Percentiles rank a stretch among this genome's conserved stretches.
phyloP scores from a whole-genome alignment of 1,284 basidiomycete species.

The Ustilago xerochloae region DNA sequence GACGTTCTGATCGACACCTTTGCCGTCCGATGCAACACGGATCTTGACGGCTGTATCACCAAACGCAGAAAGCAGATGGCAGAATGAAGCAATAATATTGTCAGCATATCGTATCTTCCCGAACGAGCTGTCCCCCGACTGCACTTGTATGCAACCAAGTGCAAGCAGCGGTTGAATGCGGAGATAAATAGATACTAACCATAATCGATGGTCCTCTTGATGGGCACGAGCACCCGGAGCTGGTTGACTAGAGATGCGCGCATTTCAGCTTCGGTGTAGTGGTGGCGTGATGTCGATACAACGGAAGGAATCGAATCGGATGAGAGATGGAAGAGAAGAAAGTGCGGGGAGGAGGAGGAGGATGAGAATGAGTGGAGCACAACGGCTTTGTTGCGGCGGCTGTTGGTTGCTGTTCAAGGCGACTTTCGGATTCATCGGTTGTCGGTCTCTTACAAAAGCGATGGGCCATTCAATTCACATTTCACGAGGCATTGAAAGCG shows the following conservation, averaged over 20 bases:
- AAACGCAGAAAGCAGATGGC: not conserved
- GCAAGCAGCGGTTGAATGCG: not conserved
- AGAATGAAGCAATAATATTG: not conserved
- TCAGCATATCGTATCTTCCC: not conserved
- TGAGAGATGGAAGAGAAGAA: conserved; percentile 2
- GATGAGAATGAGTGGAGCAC: not conserved
- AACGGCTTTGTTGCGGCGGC: not conserved
- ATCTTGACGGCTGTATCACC: conserved; percentile 65
- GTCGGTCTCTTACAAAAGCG: conserved; percentile 40
- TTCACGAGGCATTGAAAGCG: conserved; percentile 23
- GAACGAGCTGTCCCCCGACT: no score
- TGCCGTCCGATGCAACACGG: conserved; percentile 66
- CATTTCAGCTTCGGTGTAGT: conserved; percentile 33
- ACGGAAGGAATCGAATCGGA: not conserved
- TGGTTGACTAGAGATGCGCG: conserved; percentile 65
- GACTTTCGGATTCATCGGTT: conserved; percentile 43
- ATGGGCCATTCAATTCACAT: conserved; percentile 9
- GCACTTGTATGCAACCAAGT: not conserved
- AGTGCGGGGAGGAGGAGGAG: conserved; percentile 2
- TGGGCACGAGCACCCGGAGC: conserved; percentile 65
- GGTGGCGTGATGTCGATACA: conserved; percentile 1
- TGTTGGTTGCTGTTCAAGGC: not conserved
- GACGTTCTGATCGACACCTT: conserved; percentile 67
- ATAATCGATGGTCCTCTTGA: conserved; percentile 68
- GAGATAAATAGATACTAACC: conserved; percentile 36